These are phyloP conservation scores for Xylaria scruposa DNA, from an alignment of 495 filamentous ascomycete genomes.

Conservation along the genomic window DNA sequence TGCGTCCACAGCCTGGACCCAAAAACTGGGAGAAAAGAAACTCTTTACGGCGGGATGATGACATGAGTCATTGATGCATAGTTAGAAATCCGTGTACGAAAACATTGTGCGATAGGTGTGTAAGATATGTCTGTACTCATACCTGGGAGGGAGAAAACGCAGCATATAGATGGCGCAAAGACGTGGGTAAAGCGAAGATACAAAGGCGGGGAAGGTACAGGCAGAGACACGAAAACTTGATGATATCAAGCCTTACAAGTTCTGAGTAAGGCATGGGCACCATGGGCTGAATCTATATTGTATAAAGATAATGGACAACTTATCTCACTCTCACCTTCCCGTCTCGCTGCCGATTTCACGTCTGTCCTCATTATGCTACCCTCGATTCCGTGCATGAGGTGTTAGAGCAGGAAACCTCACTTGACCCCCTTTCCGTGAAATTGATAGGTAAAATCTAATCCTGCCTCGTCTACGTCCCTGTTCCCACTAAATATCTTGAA, in stretches of 20 bases:
- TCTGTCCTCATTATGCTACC: too few relatives aligned
- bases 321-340: background rate
- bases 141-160: background rate
- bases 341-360: background rate
- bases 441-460: too few relatives aligned
- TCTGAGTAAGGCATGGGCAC: background rate
- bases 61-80: background rate
- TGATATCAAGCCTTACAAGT: background rate
- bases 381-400: too few relatives aligned
- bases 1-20: background rate
- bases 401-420: too few relatives aligned
- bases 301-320: slow-evolving; percentile 3
- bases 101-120: background rate
- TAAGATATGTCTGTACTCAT: slow-evolving; percentile 4
- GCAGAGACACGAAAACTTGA: background rate
- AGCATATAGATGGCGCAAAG: background rate
- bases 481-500: too few relatives aligned
- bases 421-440: too few relatives aligned
- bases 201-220: background rate
- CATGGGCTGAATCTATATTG: background rate
- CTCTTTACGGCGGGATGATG: background rate
- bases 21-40: background rate
- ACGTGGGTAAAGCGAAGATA: background rate
- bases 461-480: too few relatives aligned
- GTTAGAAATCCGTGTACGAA: background rate